Evolutionary conservation across 2,329 filamentous ascomycete species (phyloP).

Genomic region (Zymoseptoria ardabiliae): DNA sequence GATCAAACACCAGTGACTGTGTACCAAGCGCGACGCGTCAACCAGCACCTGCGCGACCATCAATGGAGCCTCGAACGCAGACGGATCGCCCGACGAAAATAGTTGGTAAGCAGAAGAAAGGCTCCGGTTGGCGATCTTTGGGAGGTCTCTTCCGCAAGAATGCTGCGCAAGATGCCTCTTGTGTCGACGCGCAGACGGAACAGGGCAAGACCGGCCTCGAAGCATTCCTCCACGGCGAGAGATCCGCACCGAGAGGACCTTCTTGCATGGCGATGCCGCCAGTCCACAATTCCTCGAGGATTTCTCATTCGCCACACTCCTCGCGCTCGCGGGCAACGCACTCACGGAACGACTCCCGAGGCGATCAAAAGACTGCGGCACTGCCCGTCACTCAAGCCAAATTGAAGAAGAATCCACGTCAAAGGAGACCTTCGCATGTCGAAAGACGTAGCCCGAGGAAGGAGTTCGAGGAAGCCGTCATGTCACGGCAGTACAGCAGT

Average conservation of each 20-base stretch:
- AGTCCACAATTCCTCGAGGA: background rate
- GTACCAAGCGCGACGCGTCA: constrained; percentile 8
- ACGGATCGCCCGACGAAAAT: background rate
- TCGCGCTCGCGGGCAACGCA: background rate
- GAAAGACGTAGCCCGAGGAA: background rate
- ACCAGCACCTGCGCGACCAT: constrained; percentile 3
- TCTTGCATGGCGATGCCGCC: constrained; percentile 2
- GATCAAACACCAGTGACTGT: constrained; percentile 17
- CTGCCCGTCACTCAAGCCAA: constrained; percentile 1
- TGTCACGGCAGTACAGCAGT: constrained; percentile 1
- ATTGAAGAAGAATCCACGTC: background rate
- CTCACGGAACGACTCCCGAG: constrained; percentile 5
- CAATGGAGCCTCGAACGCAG: constrained; percentile 1
- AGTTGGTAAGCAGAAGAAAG: constrained; percentile 17
- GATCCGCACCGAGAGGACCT: constrained; percentile 8
- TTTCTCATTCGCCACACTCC: background rate
- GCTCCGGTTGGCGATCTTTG: constrained; percentile 24
- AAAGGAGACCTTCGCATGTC: background rate
- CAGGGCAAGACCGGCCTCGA: background rate
- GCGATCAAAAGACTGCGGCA: background rate
- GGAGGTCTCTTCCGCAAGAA: constrained; percentile 21
- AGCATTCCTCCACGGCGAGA: background rate
- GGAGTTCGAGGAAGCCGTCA: background rate
- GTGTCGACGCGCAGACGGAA: background rate
- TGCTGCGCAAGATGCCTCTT: background rate